Conservation (phyloP, 2,329 filamentous ascomycete species). For the Ophiostoma tasmaniense region DNA sequence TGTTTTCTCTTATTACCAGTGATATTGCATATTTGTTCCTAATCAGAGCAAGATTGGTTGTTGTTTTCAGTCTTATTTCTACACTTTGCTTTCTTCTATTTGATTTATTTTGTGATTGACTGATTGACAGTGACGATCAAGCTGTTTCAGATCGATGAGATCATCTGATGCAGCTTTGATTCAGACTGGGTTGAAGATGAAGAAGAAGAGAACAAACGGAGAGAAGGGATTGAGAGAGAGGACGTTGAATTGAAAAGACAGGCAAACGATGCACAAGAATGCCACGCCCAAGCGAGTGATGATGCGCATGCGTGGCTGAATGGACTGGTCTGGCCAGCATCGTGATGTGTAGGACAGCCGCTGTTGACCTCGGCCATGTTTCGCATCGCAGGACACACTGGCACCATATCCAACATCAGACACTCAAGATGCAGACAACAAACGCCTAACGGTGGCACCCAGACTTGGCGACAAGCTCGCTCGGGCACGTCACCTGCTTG, state of each 20-base stretch:
- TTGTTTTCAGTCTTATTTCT: background rate
- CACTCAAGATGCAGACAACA: too few relatives aligned
- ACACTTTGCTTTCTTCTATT: background rate
- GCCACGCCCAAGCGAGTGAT: background rate
- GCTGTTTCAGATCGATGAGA: background rate
- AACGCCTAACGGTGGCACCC: constrained; percentile 25
- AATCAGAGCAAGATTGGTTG: background rate
- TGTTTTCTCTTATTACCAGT: background rate
- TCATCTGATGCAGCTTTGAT: background rate
- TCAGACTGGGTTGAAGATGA: too few relatives aligned
- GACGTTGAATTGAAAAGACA: background rate
- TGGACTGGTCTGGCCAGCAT: background rate
- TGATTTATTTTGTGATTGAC: too few relatives aligned
- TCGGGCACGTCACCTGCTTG: constrained; percentile 47
- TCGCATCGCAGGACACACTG: too few relatives aligned
- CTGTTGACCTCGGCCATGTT: background rate
- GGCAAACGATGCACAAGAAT: background rate
- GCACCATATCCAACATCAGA: too few relatives aligned
- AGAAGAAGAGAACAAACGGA: background rate
- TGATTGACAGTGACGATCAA: background rate
- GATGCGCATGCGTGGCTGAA: background rate
- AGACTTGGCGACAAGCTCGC: constrained; percentile 35
- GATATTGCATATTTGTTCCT: background rate
- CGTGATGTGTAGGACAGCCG: background rate
- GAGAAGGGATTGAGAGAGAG: background rate